Conservation (phyloP, 306 rosid species). For the Lathyrus aphaca region DNA sequence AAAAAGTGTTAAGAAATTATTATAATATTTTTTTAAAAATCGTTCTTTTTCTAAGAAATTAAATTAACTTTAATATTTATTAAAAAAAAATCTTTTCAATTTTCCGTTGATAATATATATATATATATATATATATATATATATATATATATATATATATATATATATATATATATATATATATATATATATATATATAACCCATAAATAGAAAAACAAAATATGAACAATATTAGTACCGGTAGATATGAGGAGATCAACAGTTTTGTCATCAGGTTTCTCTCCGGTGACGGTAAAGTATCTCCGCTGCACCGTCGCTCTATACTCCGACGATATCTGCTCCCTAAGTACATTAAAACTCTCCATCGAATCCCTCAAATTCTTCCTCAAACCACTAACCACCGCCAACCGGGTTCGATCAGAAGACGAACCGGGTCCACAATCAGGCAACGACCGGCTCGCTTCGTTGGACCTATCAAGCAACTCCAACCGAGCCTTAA, state of each 20-base stretch:
- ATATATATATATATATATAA: no score
- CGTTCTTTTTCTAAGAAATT: no score
- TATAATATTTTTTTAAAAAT: no score
- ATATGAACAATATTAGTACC: constrained; percentile 41
- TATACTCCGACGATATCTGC: constrained; percentile 78
- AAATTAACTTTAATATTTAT: no score
- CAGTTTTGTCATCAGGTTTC: constrained; percentile 75
- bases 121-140: no score
- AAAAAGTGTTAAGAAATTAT: no score
- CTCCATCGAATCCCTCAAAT: constrained; percentile 80
- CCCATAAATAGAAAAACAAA: no score
- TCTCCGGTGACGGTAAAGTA: constrained; percentile 87
- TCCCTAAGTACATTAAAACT: constrained; percentile 65
- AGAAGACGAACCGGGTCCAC: constrained; percentile 85
- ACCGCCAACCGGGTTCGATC: constrained; percentile 76
- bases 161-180: no score
- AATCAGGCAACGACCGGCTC: constrained; percentile 51
- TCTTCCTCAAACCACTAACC: constrained; percentile 73
- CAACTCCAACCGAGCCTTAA: constrained; percentile 74
- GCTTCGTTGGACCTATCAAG: constrained; percentile 79
- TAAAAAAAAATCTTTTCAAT: no score
- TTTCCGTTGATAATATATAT: no score
- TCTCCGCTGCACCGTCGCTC: constrained; percentile 84
- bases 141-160: no score
- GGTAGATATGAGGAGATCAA: constrained; percentile 82